A percentile compares a stretch with the other conserved stretches of the same genome.
phyloP scores from a whole-genome alignment of 2,329 filamentous ascomycete species.

The Arthrobotrys iridis region DNA sequence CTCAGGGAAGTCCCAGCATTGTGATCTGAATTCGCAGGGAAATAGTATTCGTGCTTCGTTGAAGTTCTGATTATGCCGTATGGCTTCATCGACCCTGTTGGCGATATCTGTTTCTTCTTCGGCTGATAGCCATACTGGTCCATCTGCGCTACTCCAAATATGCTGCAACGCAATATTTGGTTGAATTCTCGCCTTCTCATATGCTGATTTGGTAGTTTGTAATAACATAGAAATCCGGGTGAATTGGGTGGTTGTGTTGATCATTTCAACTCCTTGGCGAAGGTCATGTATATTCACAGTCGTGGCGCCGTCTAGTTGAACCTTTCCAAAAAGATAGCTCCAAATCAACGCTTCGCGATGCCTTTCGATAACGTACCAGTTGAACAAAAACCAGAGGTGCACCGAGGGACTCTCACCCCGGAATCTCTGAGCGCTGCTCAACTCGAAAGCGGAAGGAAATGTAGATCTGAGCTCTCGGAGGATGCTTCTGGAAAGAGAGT shows the following conservation, averaged over 20 bases:
- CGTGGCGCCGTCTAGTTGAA: constrained; percentile 10
- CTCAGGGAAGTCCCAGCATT: constrained; percentile 27
- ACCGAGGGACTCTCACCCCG: constrained; percentile 42
- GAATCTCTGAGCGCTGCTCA: constrained; percentile 37
- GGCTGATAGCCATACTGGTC: constrained; percentile 35
- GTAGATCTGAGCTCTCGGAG: constrained; percentile 38
- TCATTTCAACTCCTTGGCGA: neutral
- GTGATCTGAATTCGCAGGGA: constrained; percentile 27
- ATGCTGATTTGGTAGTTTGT: neutral
- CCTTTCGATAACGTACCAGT: constrained; percentile 48
- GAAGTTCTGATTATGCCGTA: neutral
- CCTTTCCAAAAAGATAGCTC: constrained; percentile 36
- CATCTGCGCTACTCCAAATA: constrained; percentile 41
- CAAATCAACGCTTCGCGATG: constrained; percentile 34
- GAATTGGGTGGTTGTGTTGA: constrained; percentile 24
- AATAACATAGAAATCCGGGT: constrained; percentile 11
- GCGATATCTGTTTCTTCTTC: constrained; percentile 33
- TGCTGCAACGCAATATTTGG: constrained; percentile 17
- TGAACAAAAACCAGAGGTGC: constrained; percentile 46
- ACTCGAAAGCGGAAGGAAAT: constrained; percentile 43
- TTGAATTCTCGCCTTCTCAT: constrained; percentile 19
- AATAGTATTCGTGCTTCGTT: constrained; percentile 17
- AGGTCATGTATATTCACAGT: constrained; percentile 15
- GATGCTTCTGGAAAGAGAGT: constrained; percentile 36
- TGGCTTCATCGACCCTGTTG: constrained; percentile 7